These are phyloP conservation scores for Didymella glomerata DNA, from an alignment of 2,329 filamentous ascomycete genomes.

Conservation along the genomic window DNA sequence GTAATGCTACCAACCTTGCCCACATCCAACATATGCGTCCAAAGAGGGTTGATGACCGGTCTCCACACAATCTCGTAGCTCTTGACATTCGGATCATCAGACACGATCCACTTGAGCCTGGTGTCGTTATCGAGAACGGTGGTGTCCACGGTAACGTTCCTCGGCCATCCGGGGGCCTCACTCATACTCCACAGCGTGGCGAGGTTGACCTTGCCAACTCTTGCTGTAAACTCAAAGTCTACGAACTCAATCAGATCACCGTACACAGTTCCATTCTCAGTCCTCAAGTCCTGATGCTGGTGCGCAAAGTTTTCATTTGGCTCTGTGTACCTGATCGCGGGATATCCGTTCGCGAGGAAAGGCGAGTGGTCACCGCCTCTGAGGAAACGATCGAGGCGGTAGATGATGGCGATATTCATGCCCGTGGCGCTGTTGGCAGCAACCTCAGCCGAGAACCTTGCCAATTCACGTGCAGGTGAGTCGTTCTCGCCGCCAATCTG, in stretches of 20 bases:
- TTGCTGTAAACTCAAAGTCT: slow-evolving; percentile 64
- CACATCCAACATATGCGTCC: slow-evolving; percentile 60
- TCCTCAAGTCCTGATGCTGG: slow-evolving; percentile 64
- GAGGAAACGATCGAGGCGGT: slow-evolving; percentile 65
- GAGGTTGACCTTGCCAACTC: slow-evolving; percentile 64
- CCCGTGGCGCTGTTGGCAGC: slow-evolving; percentile 60
- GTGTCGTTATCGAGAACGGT: slow-evolving; percentile 60
- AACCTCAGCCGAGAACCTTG: slow-evolving; percentile 64
- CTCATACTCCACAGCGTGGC: slow-evolving; percentile 64
- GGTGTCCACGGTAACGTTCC: slow-evolving; percentile 61
- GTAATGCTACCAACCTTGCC: slow-evolving; percentile 58
- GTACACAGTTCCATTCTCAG: slow-evolving; percentile 61
- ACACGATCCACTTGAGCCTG: slow-evolving; percentile 58
- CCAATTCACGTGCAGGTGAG: slow-evolving; percentile 63
- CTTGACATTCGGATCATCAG: slow-evolving; percentile 52
- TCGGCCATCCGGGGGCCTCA: slow-evolving; percentile 60
- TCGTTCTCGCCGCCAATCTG: slow-evolving; percentile 61
- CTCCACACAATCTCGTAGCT: slow-evolving; percentile 67
- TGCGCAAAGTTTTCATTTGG: slow-evolving; percentile 66
- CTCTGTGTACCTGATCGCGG: slow-evolving; percentile 66
- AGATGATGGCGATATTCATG: slow-evolving; percentile 66
- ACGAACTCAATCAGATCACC: slow-evolving; percentile 65
- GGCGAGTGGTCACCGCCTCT: slow-evolving; percentile 65
- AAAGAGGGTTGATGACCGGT: slow-evolving; percentile 59
- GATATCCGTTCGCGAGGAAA: slow-evolving; percentile 65